A percentile compares a stretch with the other conserved stretches of the same genome.
Evolutionary conservation across 352 stramenopile species (phyloP).

Genomic region (Peronosclerospora sorghi): DNA sequence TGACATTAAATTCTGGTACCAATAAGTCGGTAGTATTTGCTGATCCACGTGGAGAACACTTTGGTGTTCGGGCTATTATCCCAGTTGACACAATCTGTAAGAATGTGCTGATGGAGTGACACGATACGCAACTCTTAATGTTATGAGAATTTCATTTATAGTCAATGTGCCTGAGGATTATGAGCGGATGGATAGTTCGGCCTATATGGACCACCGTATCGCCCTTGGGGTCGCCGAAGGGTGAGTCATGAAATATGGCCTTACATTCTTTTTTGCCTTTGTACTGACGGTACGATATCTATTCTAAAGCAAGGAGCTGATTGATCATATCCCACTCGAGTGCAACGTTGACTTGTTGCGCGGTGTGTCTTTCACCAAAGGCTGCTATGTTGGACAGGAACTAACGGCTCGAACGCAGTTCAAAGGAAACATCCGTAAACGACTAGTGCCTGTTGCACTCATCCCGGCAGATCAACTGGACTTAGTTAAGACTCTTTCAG

Average conservation of each 20-base stretch:
- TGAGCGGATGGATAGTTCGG: constrained; percentile 24
- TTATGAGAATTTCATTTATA: constrained; percentile 13
- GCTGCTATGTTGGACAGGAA: constrained; percentile 93
- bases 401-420: constrained; percentile 91
- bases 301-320: constrained; percentile 47
- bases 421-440: constrained; percentile 81
- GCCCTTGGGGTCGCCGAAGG: constrained; percentile 63
- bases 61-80: constrained; percentile 56
- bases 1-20: constrained; percentile 28
- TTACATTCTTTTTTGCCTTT: background rate
- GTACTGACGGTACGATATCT: background rate
- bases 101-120: constrained; percentile 1
- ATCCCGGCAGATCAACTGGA: constrained; percentile 40
- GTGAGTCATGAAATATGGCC: constrained; percentile 15
- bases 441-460: constrained; percentile 62
- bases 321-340: constrained; percentile 85
- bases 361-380: constrained; percentile 89
- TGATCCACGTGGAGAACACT: constrained; percentile 52
- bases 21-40: constrained; percentile 32
- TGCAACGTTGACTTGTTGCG: constrained; percentile 87
- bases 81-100: constrained; percentile 22
- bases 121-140: constrained; percentile 1
- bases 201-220: constrained; percentile 55
- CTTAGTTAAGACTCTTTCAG: constrained; percentile 32
- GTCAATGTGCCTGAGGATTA: constrained; percentile 42